Percentiles rank a stretch among this genome's conserved stretches.
Evolutionary conservation across 495 filamentous ascomycete species (phyloP).

Genomic region (Penicillium salamii): DNA sequence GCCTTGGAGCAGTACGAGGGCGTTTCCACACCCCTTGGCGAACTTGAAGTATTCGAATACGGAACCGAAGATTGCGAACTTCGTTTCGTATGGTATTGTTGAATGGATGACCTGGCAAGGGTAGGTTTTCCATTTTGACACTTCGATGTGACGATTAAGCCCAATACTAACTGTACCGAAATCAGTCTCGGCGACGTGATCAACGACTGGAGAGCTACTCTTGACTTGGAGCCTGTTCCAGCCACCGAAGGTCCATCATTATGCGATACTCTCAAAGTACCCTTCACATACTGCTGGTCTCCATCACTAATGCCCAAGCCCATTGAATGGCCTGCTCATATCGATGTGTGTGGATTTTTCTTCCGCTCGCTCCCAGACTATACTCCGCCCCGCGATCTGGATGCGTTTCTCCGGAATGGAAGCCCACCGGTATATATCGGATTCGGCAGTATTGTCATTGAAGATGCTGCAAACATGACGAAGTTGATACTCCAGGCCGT

Average conservation of each 20-base stretch:
- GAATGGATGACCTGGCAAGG: constrained; percentile 61
- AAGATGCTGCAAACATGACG: constrained; percentile 51
- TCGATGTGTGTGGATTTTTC: constrained; percentile 57
- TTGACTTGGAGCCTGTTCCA: constrained; percentile 44
- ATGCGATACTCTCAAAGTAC: constrained; percentile 18
- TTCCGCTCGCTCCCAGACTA: constrained; percentile 47
- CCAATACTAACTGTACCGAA: background rate
- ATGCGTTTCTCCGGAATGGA: constrained; percentile 46
- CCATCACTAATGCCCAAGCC: constrained; percentile 22
- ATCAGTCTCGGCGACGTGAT: constrained; percentile 47
- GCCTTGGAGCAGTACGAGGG: background rate
- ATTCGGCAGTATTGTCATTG: constrained; percentile 62
- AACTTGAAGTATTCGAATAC: constrained; percentile 44
- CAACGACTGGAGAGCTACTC: constrained; percentile 42
- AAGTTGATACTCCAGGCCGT: constrained; percentile 50
- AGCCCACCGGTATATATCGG: constrained; percentile 59
- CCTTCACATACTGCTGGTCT: constrained; percentile 56
- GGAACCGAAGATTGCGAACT: constrained; percentile 44
- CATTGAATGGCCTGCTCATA: background rate
- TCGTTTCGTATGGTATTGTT: constrained; percentile 49
- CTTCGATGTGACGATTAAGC: too few species aligned
- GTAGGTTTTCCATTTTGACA: constrained; percentile 23
- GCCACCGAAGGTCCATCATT: constrained; percentile 13
- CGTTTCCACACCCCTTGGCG: background rate
- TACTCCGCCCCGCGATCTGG: constrained; percentile 43